Evolutionary conservation across 352 stramenopile species (phyloP), one percentile per base, ranked within the genome.

Genomic region (Globisporangium parvum): DNA sequence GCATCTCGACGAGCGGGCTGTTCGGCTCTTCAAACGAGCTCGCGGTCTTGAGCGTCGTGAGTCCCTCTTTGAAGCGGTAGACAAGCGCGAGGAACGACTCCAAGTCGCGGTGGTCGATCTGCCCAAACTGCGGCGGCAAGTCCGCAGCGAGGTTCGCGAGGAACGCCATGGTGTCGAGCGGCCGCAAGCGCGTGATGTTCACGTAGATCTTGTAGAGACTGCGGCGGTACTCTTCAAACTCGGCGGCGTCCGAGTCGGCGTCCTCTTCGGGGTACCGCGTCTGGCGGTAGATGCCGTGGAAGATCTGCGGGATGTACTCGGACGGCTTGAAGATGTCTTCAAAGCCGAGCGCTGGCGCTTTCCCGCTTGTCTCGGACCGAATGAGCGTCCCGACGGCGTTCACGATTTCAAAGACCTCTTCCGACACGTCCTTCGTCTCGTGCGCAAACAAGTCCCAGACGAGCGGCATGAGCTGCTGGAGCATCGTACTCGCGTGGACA

Each of bases 191-290:
- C 40, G 83, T 83, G 51, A 92, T 85, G 60, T 95, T 93, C 47
- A 95, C 77, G 59, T 89, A 95, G 56, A 95, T 91, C 49, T 88
- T 91, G 67, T 87, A 91, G 21, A 93, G 62, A 53, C 82, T 88
- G 47, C 77, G 77, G 26, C 84, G 78, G 57, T 93, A 93, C 47
- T 88, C 74, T 66, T 93, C 85, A 55, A 95, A 92, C 56, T 91
- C 83, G 9, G 85, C 76, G 23, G 75, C 83, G 57, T 95, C 85
- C 51, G 80, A 82, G 62, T 91, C 78, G 0, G 73, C 69, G 52
- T 89, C 75, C 21, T 90, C 75, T 9, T 90, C 75, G 0, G 80
- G 80, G 50, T 88, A 92, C 15, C 84, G 79, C 14, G 86, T 91
- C 57, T 95, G 85, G 24, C 73, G 70, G 68, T 89, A 91, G 58